These are phyloP conservation scores for Alectoria sarmentosa DNA, from an alignment of 495 filamentous ascomycete genomes.

Conservation along the genomic window DNA sequence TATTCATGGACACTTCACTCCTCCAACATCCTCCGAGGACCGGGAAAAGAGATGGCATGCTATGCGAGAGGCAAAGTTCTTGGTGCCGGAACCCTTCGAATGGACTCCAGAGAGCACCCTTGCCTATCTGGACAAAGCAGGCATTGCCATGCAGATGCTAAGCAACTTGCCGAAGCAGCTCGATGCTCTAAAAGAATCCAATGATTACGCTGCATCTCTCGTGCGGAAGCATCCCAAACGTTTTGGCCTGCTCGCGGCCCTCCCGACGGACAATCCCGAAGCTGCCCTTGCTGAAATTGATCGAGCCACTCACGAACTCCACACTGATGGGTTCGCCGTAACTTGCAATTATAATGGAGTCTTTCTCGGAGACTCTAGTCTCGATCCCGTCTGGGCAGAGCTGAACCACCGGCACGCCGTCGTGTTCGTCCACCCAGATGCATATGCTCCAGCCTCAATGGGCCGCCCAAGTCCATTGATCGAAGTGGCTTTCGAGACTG, in stretches of 20 bases:
- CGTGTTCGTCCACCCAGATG: constrained; percentile 44
- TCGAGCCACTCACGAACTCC: constrained; percentile 38
- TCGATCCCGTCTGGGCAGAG: constrained; percentile 41
- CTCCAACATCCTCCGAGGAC: constrained; percentile 7
- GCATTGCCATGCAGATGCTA: constrained; percentile 14
- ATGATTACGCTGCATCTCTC: constrained; percentile 5
- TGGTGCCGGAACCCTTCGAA: constrained; percentile 6
- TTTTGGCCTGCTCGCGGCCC: constrained; percentile 44
- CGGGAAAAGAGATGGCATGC: constrained; percentile 9
- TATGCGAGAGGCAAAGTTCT: constrained; percentile 4
- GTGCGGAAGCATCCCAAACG: constrained; percentile 2
- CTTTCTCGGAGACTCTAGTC: constrained; percentile 42
- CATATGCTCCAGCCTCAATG: constrained; percentile 13
- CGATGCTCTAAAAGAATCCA: constrained; percentile 2
- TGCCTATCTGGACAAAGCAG: constrained; percentile 7
- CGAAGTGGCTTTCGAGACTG: constrained; percentile 4
- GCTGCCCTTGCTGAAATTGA: constrained; percentile 38
- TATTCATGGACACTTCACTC: constrained; percentile 12
- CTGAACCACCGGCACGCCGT: constrained; percentile 37
- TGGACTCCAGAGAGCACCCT: constrained; percentile 11
- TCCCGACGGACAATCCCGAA: constrained; percentile 38
- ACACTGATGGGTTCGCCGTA: constrained; percentile 45
- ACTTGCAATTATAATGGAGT: constrained; percentile 44
- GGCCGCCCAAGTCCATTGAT: constrained; percentile 13
- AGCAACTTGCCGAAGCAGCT: constrained; percentile 10